Conservation (phyloP, 1,284 basidiomycete species). For the Neonothopanus nambi region DNA sequence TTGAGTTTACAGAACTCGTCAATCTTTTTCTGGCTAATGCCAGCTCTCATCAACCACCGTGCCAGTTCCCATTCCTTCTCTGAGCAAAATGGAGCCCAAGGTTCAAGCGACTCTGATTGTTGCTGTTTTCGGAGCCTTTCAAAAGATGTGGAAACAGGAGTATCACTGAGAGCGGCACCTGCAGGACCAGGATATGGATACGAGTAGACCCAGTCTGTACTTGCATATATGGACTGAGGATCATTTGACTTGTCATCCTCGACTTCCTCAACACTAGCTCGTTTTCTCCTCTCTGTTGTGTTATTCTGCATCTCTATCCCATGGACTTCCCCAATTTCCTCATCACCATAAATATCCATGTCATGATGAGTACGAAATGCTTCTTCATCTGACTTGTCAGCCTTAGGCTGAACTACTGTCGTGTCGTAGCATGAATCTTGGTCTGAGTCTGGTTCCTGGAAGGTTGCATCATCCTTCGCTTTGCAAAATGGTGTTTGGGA, state of each 20-base stretch:
- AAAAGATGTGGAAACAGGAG: background rate
- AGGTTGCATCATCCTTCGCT: background rate
- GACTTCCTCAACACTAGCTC: background rate
- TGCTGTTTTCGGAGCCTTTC: background rate
- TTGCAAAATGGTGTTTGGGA: background rate
- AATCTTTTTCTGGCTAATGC: slow-evolving; percentile 15
- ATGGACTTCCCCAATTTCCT: background rate
- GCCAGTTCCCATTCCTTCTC: slow-evolving; percentile 17
- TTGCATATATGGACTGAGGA: background rate
- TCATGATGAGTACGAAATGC: no score
- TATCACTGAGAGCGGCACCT: background rate
- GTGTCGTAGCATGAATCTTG: no score
- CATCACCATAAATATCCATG: no score
- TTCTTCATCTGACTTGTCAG: no score
- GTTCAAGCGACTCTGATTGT: background rate
- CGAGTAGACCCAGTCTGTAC: background rate
- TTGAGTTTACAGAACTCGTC: slow-evolving; percentile 18
- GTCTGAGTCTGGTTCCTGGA: background rate
- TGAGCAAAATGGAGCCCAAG: slow-evolving; percentile 9
- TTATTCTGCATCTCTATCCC: background rate
- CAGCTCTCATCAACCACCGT: slow-evolving; percentile 17
- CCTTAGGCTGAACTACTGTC: no score
- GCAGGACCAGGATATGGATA: background rate
- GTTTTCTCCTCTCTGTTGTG: background rate
- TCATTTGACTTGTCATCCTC: background rate